Base-by-base conservation (phyloP, 139 green algal species). In the Ettlia oleoabundans region DNA sequence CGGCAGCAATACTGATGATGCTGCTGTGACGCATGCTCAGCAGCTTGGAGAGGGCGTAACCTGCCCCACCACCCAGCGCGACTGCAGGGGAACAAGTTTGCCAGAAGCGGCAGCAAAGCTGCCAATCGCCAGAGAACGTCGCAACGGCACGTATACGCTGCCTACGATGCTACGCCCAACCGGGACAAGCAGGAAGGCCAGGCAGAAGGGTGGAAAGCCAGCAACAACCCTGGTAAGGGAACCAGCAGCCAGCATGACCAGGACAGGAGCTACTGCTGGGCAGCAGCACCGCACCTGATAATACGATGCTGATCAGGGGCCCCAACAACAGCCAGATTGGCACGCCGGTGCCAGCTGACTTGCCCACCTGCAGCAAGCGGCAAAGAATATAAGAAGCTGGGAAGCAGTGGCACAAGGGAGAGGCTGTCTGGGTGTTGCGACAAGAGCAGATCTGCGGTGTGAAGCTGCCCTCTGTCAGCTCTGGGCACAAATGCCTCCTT, bases 1-100 rank as follows among this genome's bases (percentile, higher is more conserved):
- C 70, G 28, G 30, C 70, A 15, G 70, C 70, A 21, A 77, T 77
- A 42, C 70, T 77, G 70, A 77, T 63, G n/a, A 77, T 77, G 70
- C 43, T 77, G 70, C 70, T 63, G 42, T 52, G 70, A 2, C 71
- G 53, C 35, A 80, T 30, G 63, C 32, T 62, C 63, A 74, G 63
- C 35, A 74, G 76, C 30, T 18, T 38, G 58, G 75, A 41, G 4
- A 81, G 58, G 15, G 35, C 22, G 19, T 63, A 72, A 38, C 75
- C 75, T 8, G 58, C 62, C 32, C 13, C 55, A 0, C 21, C 55
- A 58, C 80, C 80, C 68, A 80, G 69, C 35, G 21, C 62, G 43
- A 51, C 68, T 64, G 53, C 42, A 53, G 37, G 43, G 18, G 72
- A 15, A 10, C 47, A 58, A 15, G 47, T 15, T n/a, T n/a, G n/a